These are phyloP conservation scores for Hypoxylon subgilvum DNA, from an alignment of 495 filamentous ascomycete species.

Conservation along the genomic window DNA sequence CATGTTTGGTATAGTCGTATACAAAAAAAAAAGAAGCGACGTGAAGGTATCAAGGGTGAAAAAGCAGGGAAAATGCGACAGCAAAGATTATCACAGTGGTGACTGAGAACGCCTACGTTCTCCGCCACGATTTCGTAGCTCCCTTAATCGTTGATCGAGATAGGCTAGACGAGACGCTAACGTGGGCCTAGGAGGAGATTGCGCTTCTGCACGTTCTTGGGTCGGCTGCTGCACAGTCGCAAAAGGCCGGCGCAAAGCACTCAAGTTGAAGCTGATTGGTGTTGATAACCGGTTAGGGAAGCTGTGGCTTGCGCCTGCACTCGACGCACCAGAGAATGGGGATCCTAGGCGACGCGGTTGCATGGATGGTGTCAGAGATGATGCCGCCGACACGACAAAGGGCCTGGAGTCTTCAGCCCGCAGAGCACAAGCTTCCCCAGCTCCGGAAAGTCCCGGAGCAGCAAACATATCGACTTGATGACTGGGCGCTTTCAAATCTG, in stretches of 20 bases:
- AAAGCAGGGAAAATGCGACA: neutral
- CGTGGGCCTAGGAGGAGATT: conserved; percentile 44
- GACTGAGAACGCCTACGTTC: conserved; percentile 48
- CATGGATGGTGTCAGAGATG: conserved; percentile 28
- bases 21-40: conserved; percentile 24
- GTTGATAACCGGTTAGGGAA: conserved; percentile 56
- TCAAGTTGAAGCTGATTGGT: conserved; percentile 48
- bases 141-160: conserved; percentile 58
- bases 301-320: conserved; percentile 50
- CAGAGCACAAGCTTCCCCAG: neutral
- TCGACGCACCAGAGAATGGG: conserved; percentile 53
- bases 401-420: conserved; percentile 1
- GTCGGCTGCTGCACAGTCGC: conserved; percentile 49
- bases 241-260: conserved; percentile 53
- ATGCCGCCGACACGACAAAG: conserved; percentile 20
- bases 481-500: neutral
- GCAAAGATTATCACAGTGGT: conserved; percentile 41
- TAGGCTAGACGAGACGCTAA: conserved; percentile 56
- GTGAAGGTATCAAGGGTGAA: conserved; percentile 10
- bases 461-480: conserved; percentile 39
- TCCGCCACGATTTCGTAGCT: conserved; percentile 50
- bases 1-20: conserved; percentile 32
- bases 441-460: conserved; percentile 33
- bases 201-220: conserved; percentile 35
- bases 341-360: conserved; percentile 57